Conservation (phyloP, 441 rosid species). For the Rhodomyrtus psidioides region DNA sequence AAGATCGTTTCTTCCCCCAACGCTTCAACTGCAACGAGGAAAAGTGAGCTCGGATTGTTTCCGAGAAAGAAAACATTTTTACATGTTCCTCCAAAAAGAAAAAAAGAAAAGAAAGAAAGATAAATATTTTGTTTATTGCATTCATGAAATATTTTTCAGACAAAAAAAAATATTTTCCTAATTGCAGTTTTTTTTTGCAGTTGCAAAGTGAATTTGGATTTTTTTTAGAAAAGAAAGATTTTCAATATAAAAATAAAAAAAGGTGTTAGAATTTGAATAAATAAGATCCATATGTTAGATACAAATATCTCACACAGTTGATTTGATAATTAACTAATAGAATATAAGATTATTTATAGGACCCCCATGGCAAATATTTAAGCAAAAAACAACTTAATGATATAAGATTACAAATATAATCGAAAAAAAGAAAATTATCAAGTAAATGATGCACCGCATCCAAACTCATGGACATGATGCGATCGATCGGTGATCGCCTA, state of each 20-base stretch:
- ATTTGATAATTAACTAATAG: no score
- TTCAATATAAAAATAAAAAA: background rate
- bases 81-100: background rate
- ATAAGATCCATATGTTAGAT: no score
- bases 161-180: no score
- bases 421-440: background rate
- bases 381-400: background rate
- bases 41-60: background rate
- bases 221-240: background rate
- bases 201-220: no score
- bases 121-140: no score
- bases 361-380: background rate
- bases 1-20: no score
- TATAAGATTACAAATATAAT: background rate
- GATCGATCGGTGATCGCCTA: no score
- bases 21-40: background rate
- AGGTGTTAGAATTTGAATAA: background rate
- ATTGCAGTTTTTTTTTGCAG: no score
- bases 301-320: no score
- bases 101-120: background rate
- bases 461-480: background rate
- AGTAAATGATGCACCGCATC: accelerated
- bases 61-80: background rate
- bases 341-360: background rate
- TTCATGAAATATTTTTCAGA: no score